These are phyloP conservation scores for Lactarius vividus DNA, from an alignment of 768 basidiomycete species.

Conservation along the genomic window DNA sequence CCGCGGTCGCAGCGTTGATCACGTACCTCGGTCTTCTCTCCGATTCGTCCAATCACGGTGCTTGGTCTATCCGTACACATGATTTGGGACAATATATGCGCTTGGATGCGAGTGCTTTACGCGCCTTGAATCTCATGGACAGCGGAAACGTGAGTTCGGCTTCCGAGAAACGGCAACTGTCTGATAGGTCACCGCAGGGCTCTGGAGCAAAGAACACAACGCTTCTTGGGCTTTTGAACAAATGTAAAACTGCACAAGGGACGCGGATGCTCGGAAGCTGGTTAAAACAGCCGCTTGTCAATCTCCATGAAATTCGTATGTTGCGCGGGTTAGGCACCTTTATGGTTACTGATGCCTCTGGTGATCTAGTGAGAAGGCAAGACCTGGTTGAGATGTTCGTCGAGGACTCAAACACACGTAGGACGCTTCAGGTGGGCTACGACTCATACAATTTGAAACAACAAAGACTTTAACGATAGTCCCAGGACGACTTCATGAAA, in stretches of 20 bases:
- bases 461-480: conserved; percentile 9
- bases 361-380: conserved; percentile 69
- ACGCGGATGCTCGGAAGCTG: conserved; percentile 83
- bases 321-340: neutral
- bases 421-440: conserved; percentile 62
- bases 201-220: conserved; percentile 78
- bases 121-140: conserved; percentile 84
- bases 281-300: conserved; percentile 95
- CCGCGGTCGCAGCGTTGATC: conserved; percentile 78
- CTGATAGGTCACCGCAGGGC: conserved; percentile 37
- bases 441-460: neutral
- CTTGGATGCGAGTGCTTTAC: conserved; percentile 90
- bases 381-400: conserved; percentile 84
- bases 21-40: conserved; percentile 76
- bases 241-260: conserved; percentile 96
- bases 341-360: conserved; percentile 1
- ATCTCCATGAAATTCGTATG: conserved; percentile 89
- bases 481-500: conserved; percentile 82
- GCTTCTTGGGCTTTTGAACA: conserved; percentile 85
- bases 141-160: conserved; percentile 39
- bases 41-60: conserved; percentile 74
- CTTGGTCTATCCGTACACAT: conserved; percentile 80
- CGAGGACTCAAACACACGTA: conserved; percentile 69
- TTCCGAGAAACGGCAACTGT: neutral
- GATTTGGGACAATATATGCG: conserved; percentile 95